phyloP scores from a whole-genome alignment of 1,284 basidiomycete genomes.

The Flammula alnicola region DNA sequence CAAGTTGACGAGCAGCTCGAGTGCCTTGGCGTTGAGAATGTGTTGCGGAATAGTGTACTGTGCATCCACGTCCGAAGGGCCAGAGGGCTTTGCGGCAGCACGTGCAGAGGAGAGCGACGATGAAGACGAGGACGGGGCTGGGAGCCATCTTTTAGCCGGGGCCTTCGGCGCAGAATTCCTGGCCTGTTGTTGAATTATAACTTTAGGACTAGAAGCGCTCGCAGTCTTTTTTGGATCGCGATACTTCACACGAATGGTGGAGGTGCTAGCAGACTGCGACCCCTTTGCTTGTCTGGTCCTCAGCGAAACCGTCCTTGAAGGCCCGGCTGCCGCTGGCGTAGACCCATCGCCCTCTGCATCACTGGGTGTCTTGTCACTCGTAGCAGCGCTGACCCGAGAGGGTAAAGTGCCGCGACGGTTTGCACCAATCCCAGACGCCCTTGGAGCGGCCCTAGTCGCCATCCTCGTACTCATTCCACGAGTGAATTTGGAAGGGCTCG shows the following conservation, averaged over 20 bases:
- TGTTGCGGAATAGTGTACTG: background rate
- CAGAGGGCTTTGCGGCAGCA: background rate
- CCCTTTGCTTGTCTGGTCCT: background rate
- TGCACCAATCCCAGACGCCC: too few relatives aligned
- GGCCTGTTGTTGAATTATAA: too few relatives aligned
- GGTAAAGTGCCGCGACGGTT: too few relatives aligned
- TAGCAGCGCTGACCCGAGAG: too few relatives aligned
- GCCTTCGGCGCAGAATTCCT: too few relatives aligned
- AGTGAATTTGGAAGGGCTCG: too few relatives aligned
- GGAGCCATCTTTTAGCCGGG: too few relatives aligned
- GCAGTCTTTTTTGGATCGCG: slow-evolving; percentile 2
- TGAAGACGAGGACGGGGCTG: too few relatives aligned
- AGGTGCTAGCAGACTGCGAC: background rate
- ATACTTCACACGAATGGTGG: too few relatives aligned
- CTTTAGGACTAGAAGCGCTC: background rate
- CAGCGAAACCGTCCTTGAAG: background rate
- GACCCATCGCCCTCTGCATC: background rate
- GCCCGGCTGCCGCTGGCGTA: background rate
- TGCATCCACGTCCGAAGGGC: background rate
- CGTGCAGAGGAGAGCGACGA: background rate
- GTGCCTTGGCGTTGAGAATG: slow-evolving; percentile 16
- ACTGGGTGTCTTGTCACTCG: background rate
- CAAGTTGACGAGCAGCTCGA: slow-evolving; percentile 22
- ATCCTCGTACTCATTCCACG: too few relatives aligned
- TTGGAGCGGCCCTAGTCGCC: too few relatives aligned